Evolutionary conservation across 306 rosid species (phyloP), one percentile per base, ranked within the genome.

Genomic region (barrel medic (Medicago truncatula)): DNA sequence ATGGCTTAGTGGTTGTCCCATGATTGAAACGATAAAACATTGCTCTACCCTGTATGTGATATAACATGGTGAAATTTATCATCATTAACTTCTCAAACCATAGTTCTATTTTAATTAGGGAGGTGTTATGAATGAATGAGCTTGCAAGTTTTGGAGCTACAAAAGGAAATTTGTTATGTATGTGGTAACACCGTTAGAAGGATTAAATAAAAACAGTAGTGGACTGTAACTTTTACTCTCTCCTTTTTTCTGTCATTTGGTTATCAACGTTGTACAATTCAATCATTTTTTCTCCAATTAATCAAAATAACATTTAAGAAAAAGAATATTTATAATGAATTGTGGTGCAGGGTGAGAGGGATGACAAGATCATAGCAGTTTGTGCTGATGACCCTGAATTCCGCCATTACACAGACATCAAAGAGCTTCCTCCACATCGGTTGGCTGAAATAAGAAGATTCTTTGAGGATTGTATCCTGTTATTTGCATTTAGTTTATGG

Each of bases 351-450:
- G 99, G 99, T 40, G 99, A 95, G 81, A 90, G 82, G 83, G 99
- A 95, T 95, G 99, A 95, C 90, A 95, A 95, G 76, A 95, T 95
- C 70, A 95, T 95, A 78, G 99, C 99, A 63, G 99, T 95, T 46
- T 95, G 99, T 79, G 97, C 97, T 21, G 97, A 95, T 75, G 99
- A 92, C 83, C 99, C 97, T 7, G 97, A 92, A 83, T 95, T 83
- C 71, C 96, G 93, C 66, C 97, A 95, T 61, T 89, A 85, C 87
- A 86, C 17, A 1, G 97, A 92, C 84, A 90, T 92, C 89, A 89
- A 88, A 71, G 93, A 92, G 80, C 85, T 95, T 84, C 88, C 97
- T 83, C 99, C 99, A 18, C 99, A 95, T 66, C 93, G 99, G 43
- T 88, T 95, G 21, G 97, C 96, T 77, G 99, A 95, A 86, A 95